Conservation (phyloP, 208 protist species). For the Trypanosoma grayi region DNA sequence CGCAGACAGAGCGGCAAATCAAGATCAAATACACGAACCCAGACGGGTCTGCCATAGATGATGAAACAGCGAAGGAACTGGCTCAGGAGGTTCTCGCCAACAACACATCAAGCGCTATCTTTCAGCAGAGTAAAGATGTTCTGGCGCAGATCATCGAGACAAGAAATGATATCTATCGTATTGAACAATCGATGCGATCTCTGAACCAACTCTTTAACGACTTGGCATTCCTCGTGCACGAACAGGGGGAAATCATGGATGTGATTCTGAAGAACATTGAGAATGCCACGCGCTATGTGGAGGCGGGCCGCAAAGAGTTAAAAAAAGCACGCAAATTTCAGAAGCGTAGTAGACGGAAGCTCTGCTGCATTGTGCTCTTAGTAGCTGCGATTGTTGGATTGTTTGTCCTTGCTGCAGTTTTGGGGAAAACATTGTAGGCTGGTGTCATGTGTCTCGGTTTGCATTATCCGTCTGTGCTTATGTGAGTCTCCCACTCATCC, state of each 20-base stretch:
- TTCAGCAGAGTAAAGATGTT: constrained; percentile 88
- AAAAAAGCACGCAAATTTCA: constrained; percentile 77
- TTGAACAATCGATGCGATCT: constrained; percentile 85
- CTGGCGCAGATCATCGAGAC: constrained; percentile 84
- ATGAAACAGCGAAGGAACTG: constrained; percentile 62
- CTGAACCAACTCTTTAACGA: constrained; percentile 90
- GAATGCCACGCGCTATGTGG: constrained; percentile 50
- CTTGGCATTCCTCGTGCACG: constrained; percentile 83
- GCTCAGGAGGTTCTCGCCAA: constrained; percentile 82
- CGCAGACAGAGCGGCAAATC: constrained; percentile 87
- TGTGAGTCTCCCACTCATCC: background rate
- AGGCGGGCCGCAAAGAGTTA: constrained; percentile 59
- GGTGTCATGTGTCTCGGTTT: background rate
- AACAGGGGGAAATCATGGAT: constrained; percentile 87
- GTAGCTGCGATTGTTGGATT: constrained; percentile 41
- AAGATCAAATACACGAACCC: constrained; percentile 89
- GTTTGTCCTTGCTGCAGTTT: constrained; percentile 44
- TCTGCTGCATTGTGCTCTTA: constrained; percentile 59
- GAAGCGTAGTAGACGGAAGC: constrained; percentile 74
- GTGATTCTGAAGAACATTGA: constrained; percentile 81
- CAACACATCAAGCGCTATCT: constrained; percentile 73
- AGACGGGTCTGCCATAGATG: constrained; percentile 72
- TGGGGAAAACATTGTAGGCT: constrained; percentile 29
- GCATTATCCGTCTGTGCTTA: constrained; percentile 2
- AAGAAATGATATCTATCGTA: constrained; percentile 87